Conservation (phyloP, 495 filamentous ascomycete genomes). For the Penicillium robsamsonii region DNA sequence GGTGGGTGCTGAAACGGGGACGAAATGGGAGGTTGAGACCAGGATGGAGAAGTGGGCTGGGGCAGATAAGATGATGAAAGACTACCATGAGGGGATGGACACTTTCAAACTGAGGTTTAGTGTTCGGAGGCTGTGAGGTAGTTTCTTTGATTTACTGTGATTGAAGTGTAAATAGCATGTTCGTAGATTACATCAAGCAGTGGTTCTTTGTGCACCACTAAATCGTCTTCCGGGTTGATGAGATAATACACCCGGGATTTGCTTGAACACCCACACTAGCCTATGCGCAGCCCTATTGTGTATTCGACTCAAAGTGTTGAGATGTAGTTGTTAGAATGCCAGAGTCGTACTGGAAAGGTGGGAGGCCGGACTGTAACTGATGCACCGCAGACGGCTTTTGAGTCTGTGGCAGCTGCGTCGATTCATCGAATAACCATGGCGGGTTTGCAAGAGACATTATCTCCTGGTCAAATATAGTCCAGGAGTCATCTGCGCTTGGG, state of each 20-base stretch:
- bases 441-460: conserved; percentile 37
- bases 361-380: neutral
- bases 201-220: neutral
- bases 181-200: neutral
- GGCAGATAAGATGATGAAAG: conserved; percentile 10
- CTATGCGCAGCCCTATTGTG: neutral
- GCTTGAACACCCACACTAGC: neutral
- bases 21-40: conserved; percentile 41
- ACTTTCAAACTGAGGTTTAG: conserved; percentile 24
- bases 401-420: conserved; percentile 4
- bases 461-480: conserved; percentile 43
- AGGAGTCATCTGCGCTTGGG: conserved; percentile 29
- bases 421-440: conserved; percentile 32
- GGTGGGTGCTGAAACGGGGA: conserved; percentile 47
- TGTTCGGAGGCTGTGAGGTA: conserved; percentile 15
- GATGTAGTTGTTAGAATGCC: neutral
- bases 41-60: conserved; percentile 23
- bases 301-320: neutral
- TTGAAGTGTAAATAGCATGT: neutral
- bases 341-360: neutral
- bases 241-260: neutral
- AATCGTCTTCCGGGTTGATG: neutral
- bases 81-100: conserved; percentile 16
- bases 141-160: neutral
- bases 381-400: conserved; percentile 7